Evolutionary conservation across 2,329 filamentous ascomycete genomes (phyloP).

Genomic region (Trichoderma koningiopsis): DNA sequence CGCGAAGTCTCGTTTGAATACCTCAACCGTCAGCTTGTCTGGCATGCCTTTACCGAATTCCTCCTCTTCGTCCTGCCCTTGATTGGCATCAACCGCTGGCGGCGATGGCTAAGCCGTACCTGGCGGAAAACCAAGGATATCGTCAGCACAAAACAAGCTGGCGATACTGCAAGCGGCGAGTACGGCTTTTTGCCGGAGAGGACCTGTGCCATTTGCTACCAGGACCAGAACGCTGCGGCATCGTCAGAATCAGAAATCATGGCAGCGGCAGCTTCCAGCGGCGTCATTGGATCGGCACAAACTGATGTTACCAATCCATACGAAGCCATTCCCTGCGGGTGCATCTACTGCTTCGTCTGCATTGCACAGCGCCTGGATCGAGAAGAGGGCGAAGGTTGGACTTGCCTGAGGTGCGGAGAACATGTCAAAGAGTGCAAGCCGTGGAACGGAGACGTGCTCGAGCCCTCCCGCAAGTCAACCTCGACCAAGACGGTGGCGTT

Average conservation of each 20-base stretch:
- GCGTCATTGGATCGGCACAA: slow-evolving; percentile 82
- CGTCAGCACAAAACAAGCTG: slow-evolving; percentile 53
- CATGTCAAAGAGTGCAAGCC: slow-evolving; percentile 82
- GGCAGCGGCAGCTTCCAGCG: slow-evolving; percentile 68
- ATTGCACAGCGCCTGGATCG: slow-evolving; percentile 85
- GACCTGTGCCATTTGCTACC: slow-evolving; percentile 96
- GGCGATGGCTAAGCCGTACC: slow-evolving; percentile 81
- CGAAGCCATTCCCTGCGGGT: slow-evolving; percentile 84
- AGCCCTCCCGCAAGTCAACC: slow-evolving; percentile 46
- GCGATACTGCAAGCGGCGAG: slow-evolving; percentile 66
- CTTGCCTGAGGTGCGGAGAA: slow-evolving; percentile 85
- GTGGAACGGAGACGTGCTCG: slow-evolving; percentile 88
- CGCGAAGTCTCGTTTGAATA: slow-evolving; percentile 97
- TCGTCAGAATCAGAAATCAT: slow-evolving; percentile 76
- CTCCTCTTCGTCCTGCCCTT: slow-evolving; percentile 95
- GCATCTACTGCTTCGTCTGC: slow-evolving; percentile 95
- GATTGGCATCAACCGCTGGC: slow-evolving; percentile 93
- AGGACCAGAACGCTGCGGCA: slow-evolving; percentile 78
- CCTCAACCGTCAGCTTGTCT: slow-evolving; percentile 93
- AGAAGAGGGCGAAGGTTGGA: slow-evolving; percentile 93
- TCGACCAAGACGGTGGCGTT: slow-evolving; percentile 63
- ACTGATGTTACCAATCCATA: slow-evolving; percentile 98
- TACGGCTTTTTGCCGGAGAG: slow-evolving; percentile 84
- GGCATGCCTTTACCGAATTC: slow-evolving; percentile 99
- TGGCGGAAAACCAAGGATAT: slow-evolving; percentile 79